Percentiles rank a stretch among this genome's conserved stretches.
Conservation (phyloP, 352 stramenopile genomes). For the Phytophthora chlamydospora region DNA sequence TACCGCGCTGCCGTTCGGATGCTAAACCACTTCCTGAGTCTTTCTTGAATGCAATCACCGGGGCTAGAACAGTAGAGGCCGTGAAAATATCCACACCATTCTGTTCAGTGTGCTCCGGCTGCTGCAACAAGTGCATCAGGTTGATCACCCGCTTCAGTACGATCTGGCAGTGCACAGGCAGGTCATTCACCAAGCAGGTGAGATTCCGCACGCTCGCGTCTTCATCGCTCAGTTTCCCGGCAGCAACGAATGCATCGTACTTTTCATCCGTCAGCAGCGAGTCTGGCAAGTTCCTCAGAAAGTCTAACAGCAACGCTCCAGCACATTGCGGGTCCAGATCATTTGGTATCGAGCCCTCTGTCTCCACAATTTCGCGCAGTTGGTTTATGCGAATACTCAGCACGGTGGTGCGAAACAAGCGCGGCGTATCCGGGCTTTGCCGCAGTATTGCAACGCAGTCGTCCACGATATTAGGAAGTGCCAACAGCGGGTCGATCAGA, state of each 20-base stretch:
- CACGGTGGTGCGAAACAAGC: conserved; percentile 83
- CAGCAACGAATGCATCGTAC: conserved; percentile 83
- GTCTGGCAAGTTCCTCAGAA: conserved; percentile 80
- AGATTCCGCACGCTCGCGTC: conserved; percentile 81
- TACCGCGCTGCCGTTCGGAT: conserved; percentile 45
- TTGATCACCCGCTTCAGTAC: conserved; percentile 74
- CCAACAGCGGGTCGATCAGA: conserved; percentile 73
- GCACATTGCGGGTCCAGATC: conserved; percentile 72
- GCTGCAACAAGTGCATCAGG: conserved; percentile 71
- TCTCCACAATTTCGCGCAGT: conserved; percentile 79
- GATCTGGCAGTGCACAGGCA: conserved; percentile 72
- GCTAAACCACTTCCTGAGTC: conserved; percentile 46
- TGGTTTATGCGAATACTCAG: conserved; percentile 73
- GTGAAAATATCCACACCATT: conserved; percentile 76
- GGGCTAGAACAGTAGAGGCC: conserved; percentile 65
- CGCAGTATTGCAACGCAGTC: conserved; percentile 80
- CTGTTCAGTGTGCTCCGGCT: conserved; percentile 57
- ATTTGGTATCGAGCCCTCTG: conserved; percentile 56
- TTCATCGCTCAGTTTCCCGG: conserved; percentile 70
- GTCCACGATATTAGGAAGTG: conserved; percentile 78
- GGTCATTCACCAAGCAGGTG: conserved; percentile 77
- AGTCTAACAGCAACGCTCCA: conserved; percentile 76
- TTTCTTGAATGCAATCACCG: conserved; percentile 83
- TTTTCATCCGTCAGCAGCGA: conserved; percentile 78
- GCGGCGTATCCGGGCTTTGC: conserved; percentile 62